Percentiles rank a stretch among this genome's conserved stretches.
These are phyloP conservation scores for Paraconiothyrium brasiliense DNA, from an alignment of 2,329 filamentous ascomycete species.

Conservation along the genomic window DNA sequence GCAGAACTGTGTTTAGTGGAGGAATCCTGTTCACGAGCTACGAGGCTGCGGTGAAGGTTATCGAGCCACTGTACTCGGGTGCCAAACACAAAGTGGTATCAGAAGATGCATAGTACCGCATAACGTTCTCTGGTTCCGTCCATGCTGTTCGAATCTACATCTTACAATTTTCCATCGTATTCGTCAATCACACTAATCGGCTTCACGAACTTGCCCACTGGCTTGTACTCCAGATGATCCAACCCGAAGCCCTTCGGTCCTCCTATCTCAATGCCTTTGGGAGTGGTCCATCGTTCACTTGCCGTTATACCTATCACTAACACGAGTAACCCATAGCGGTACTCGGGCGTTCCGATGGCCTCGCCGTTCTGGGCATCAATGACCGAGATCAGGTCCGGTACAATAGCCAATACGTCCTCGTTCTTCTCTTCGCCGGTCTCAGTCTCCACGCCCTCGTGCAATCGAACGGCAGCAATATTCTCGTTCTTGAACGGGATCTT, in stretches of 20 bases:
- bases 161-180: conserved; percentile 42
- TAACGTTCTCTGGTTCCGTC: neutral
- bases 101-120: conserved; percentile 32
- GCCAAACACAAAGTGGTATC: conserved; percentile 24
- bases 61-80: conserved; percentile 53
- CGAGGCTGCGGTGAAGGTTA: conserved; percentile 63
- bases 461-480: conserved; percentile 68
- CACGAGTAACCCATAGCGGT: conserved; percentile 63
- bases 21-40: conserved; percentile 72
- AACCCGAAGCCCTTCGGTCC: conserved; percentile 62
- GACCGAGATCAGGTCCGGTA: conserved; percentile 61
- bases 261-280: conserved; percentile 60
- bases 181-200: conserved; percentile 65
- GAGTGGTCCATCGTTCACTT: conserved; percentile 64
- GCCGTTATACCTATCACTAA: conserved; percentile 64
- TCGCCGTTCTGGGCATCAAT: conserved; percentile 60
- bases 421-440: conserved; percentile 44
- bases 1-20: conserved; percentile 71
- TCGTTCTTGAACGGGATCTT: conserved; percentile 79
- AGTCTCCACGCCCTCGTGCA: conserved; percentile 35
- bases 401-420: conserved; percentile 57
- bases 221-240: conserved; percentile 59
- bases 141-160: neutral
- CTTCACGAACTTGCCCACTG: conserved; percentile 62
- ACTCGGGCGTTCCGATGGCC: conserved; percentile 64